Conservation (phyloP, 495 filamentous ascomycete genomes). For the Aspergillus nidulans region DNA sequence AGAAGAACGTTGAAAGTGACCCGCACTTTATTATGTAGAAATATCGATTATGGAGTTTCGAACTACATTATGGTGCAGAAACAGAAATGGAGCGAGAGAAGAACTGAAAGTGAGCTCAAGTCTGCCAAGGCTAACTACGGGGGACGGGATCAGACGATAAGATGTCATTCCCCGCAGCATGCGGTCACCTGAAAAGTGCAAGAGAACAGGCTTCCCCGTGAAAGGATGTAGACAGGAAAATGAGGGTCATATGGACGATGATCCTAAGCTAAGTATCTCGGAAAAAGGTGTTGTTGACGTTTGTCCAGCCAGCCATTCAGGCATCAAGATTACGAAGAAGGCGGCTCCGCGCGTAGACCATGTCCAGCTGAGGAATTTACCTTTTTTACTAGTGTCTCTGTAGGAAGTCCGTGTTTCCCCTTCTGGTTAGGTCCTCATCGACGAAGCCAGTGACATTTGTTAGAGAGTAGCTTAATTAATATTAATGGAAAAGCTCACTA, state of each 20-base stretch:
- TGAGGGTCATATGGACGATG: constrained; percentile 1
- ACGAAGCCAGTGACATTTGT: no score
- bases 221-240: neutral
- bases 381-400: no score
- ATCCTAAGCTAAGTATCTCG: neutral
- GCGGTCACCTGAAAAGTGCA: constrained; percentile 4
- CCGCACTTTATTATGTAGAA: constrained; percentile 17
- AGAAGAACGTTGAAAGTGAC: constrained; percentile 13
- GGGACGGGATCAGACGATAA: constrained; percentile 3
- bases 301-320: neutral
- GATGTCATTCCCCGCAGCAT: constrained; percentile 4
- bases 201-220: neutral
- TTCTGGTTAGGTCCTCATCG: no score
- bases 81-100: neutral
- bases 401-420: no score
- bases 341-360: no score
- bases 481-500: no score
- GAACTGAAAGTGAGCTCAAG: neutral
- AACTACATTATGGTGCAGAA: constrained; percentile 14
- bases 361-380: no score
- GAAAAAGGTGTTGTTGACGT: neutral
- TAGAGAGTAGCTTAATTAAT: no score
- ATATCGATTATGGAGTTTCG: neutral
- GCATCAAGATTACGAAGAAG: constrained; percentile 1
- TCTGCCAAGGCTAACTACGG: neutral